A percentile compares a stretch with the other conserved stretches of the same genome.
Evolutionary conservation across 768 basidiomycete species (phyloP).

Genomic region (Lanmaoa rubissima): DNA sequence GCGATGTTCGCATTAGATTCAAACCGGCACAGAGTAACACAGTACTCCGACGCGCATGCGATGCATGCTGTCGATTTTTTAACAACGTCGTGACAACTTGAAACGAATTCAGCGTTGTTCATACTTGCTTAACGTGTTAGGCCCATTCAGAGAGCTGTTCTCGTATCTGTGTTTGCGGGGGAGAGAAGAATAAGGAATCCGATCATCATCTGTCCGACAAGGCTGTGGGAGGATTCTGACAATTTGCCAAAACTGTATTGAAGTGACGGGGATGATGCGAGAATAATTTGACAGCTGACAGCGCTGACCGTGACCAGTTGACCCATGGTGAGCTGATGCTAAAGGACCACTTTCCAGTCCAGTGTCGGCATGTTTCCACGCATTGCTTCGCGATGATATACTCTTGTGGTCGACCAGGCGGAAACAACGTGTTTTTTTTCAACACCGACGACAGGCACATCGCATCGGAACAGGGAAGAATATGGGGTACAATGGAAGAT

Average conservation of each 20-base stretch:
- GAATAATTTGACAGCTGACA: neutral
- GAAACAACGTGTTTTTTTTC: neutral
- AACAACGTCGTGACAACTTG: neutral
- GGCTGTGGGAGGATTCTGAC: neutral
- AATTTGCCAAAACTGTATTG: neutral
- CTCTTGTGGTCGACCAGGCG: neutral
- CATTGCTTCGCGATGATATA: neutral
- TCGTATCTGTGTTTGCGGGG: neutral
- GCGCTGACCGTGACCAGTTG: too few species aligned
- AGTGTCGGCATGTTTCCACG: neutral
- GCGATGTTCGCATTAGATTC: neutral
- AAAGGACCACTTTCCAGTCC: too few species aligned
- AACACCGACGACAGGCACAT: neutral
- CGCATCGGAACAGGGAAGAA: neutral
- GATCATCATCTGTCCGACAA: too few species aligned
- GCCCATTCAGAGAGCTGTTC: too few species aligned
- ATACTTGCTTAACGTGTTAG: too few species aligned
- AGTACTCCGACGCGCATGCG: too few species aligned
- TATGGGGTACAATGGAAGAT: neutral
- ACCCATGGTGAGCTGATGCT: too few species aligned
- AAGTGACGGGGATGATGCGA: neutral
- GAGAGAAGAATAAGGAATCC: neutral
- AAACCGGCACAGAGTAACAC: neutral
- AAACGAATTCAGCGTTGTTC: neutral
- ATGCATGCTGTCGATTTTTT: neutral